Conservation (phyloP, 257 asterid genomes). For the Salvia miltiorrhiza region DNA sequence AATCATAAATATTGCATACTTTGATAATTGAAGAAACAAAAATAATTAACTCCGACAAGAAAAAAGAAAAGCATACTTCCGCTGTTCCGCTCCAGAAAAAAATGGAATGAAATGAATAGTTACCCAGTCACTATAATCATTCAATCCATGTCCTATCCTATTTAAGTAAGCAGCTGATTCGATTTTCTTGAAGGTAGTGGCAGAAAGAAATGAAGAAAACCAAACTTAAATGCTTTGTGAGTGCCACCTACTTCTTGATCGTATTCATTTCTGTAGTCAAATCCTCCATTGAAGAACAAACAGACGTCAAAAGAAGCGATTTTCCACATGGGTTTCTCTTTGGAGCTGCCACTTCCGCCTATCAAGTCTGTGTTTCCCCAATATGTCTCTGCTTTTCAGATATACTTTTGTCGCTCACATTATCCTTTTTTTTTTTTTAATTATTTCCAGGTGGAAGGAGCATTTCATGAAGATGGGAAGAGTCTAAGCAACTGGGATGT, state of each 20-base stretch:
- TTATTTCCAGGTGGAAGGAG: slow-evolving; percentile 69
- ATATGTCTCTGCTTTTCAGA: neutral
- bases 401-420: neutral
- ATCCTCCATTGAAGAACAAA: slow-evolving; percentile 15
- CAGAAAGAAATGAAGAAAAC: neutral
- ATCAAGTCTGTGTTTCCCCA: slow-evolving; percentile 16
- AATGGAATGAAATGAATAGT: too few relatives aligned
- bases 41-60: too few relatives aligned
- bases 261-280: slow-evolving; percentile 5
- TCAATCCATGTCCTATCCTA: too few relatives aligned
- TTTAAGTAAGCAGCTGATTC: neutral
- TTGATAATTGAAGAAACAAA: too few relatives aligned
- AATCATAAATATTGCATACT: too few relatives aligned
- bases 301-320: slow-evolving; percentile 37
- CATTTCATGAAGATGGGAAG: slow-evolving; percentile 60
- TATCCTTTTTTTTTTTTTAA: too few relatives aligned
- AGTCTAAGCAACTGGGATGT: slow-evolving; percentile 73
- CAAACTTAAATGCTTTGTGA: neutral
- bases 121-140: too few relatives aligned
- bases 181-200: neutral
- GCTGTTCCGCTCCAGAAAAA: too few relatives aligned
- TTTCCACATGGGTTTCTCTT: slow-evolving; percentile 75
- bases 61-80: too few relatives aligned
- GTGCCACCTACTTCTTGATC: neutral
- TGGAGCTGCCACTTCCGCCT: slow-evolving; percentile 73